Base-by-base conservation (phyloP, 257 asterid genomes). In the Fraxinus quadrangulata region DNA sequence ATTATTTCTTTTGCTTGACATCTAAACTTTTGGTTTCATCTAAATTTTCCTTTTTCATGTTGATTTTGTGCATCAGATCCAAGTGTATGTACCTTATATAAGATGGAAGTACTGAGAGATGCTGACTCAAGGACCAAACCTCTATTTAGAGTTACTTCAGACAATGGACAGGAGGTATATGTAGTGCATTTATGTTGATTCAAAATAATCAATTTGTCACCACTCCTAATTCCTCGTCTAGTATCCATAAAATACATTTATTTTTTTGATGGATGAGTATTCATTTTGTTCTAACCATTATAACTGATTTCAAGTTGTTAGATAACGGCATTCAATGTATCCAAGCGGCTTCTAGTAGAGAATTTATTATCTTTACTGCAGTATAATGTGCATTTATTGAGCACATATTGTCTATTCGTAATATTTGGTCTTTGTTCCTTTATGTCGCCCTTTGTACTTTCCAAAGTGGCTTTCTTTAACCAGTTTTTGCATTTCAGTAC, bases 101-200 rank as follows among this genome's bases (percentile, higher is more conserved):
- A 87, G 89, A 92, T 94, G 98, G 96, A 94, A 88, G 91, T 92
- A 76, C 83, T 87, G 63, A 92, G 98, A 87, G 97, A 92, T 84
- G 84, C 82, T 78, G 88, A 83, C 83, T 83, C 77, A 71, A 86
- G 86, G 86, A 79, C 87, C 72, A 90, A 89, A 39, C 97, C 98
- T 79, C 82, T 88, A 63, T 94, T 94, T 82, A 89, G 81, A 90
- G 96, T 92, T 83, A 92, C 97, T 61, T 72, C 87, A 77, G 96
- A 90, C 72, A 78, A 78, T 73, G 97, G 96, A 81, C 94, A 92
- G 76, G 94, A 90, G 98, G 98, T 94, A 89, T 56, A 40, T 59
- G 59, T 72, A 79, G 73, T 81, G 76, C 80, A 75, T 72, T 71
- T 63, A 34, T 73, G 59, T 45, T 68, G 37, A 74, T 74, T 34